These are phyloP conservation scores for Pythium apleroticum DNA, from an alignment of 352 stramenopile genomes.

Conservation along the genomic window DNA sequence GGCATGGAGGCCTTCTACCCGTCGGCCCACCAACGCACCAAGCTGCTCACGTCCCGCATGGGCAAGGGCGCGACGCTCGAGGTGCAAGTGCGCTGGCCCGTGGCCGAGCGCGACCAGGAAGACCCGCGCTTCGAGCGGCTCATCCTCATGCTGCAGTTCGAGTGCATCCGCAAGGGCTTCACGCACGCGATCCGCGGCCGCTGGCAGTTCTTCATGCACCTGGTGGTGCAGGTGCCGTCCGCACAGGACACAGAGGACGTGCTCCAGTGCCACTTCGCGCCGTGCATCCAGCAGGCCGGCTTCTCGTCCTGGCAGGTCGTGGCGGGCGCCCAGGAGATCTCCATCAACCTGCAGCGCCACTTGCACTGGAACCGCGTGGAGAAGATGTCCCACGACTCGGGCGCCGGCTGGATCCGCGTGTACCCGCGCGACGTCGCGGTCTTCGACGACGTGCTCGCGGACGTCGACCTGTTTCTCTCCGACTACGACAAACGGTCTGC, in stretches of 20 bases:
- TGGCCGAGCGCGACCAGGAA: slow-evolving; percentile 85
- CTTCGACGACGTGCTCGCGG: slow-evolving; percentile 71
- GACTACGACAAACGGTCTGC: slow-evolving; percentile 48
- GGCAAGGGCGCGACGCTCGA: slow-evolving; percentile 81
- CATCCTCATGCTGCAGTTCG: slow-evolving; percentile 85
- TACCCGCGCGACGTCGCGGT: slow-evolving; percentile 77
- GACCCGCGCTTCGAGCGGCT: slow-evolving; percentile 85
- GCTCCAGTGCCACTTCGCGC: slow-evolving; percentile 64
- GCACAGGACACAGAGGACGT: slow-evolving; percentile 51
- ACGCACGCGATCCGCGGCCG: slow-evolving; percentile 70
- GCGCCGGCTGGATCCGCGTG: slow-evolving; percentile 82
- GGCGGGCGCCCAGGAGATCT: slow-evolving; percentile 82
- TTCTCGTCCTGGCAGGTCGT: slow-evolving; percentile 87
- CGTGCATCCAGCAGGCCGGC: slow-evolving; percentile 78
- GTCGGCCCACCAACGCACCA: slow-evolving; percentile 78
- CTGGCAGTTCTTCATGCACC: slow-evolving; percentile 87
- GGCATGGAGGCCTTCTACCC: slow-evolving; percentile 87
- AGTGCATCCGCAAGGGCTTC: slow-evolving; percentile 76
- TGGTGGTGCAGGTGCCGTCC: slow-evolving; percentile 69
- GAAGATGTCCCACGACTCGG: slow-evolving; percentile 88
- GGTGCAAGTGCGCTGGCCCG: slow-evolving; percentile 84
- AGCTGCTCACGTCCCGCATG: slow-evolving; percentile 82
- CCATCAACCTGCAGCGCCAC: slow-evolving; percentile 86
- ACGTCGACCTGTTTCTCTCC: slow-evolving; percentile 71
- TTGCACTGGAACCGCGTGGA: slow-evolving; percentile 87